Base-by-base conservation (phyloP, 2,329 filamentous ascomycete genomes). In the Fusarium tjaetaba region DNA sequence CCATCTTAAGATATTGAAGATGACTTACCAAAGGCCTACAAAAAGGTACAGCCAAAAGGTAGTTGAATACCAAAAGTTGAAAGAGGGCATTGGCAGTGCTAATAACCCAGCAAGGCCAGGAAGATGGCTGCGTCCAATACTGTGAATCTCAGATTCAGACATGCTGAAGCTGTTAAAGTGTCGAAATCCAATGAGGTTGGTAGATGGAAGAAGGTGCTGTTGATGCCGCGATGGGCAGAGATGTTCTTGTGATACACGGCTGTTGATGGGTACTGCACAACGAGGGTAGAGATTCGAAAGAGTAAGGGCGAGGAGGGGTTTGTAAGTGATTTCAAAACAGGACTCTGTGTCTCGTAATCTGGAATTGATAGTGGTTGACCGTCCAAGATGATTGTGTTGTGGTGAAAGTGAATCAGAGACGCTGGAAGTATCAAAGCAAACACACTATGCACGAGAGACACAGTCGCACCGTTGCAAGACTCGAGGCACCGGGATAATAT, bases 11-110 rank as follows among this genome's bases (percentile, higher is more conserved):
- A 36, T 51, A 24, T 51, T 43, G 38, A 32, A 51, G 43, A 46
- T 52, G 11, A 78, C 85, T 82, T 84, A 88, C 87, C 86, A 89
- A 41, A 88, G 77, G 36, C 81, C 67, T 72, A 80, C 80, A 66
- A 86, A 86, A 10, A 82, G 73, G 67, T 79, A 84, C 65, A 81
- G 78, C 87, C 87, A 88, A 71, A 88, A 88, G 7, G 73, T 81
- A 24, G 85, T 80, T 28, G 86, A 86, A 63, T 82, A 78, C 74
- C 82, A 77, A 65, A 87, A 83, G 61, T 80, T 79, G 63, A 76
- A 66, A 10, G 78, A 79, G 9, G 76, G 76, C 32, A 74, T 52
- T 18, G 72, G 67, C 26, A 73, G 59, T 34, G 70, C 65, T 43
- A 77, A 48, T 43, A 73, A 55, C 34, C 67, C 68, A 24, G 68